Conservation (phyloP, 2,329 filamentous ascomycete genomes). For the Phoma sp. region DNA sequence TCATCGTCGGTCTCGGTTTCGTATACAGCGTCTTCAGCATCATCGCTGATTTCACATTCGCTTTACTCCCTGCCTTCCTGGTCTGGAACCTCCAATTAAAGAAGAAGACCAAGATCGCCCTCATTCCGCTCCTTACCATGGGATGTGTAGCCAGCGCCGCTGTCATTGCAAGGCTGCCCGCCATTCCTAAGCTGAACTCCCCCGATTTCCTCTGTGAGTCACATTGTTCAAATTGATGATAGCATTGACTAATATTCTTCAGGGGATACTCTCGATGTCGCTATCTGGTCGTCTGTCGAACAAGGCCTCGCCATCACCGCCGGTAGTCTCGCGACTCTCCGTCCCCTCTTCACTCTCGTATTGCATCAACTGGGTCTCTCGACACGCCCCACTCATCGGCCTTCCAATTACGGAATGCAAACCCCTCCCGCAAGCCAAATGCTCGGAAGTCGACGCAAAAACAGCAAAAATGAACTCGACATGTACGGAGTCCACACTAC, state of each 20-base stretch:
- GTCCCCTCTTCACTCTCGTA: constrained; percentile 40
- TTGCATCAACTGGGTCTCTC: constrained; percentile 34
- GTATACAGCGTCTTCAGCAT: constrained; percentile 56
- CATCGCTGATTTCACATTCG: constrained; percentile 57
- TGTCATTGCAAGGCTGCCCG: constrained; percentile 41
- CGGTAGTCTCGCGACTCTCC: constrained; percentile 44
- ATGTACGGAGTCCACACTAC: constrained; percentile 28
- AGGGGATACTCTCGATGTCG: constrained; percentile 45
- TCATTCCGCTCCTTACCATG: constrained; percentile 57
- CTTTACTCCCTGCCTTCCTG: constrained; percentile 57
- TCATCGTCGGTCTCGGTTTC: constrained; percentile 52
- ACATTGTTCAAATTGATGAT: background rate
- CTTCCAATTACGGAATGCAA: constrained; percentile 29
- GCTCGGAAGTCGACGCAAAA: constrained; percentile 20
- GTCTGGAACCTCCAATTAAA: constrained; percentile 59
- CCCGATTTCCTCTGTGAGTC: constrained; percentile 43
- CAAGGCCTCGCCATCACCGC: constrained; percentile 48
- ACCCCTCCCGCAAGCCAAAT: constrained; percentile 20
- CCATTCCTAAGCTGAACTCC: constrained; percentile 34
- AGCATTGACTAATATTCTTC: constrained; percentile 1
- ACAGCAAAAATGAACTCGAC: constrained; percentile 27
- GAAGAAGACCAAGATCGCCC: constrained; percentile 55
- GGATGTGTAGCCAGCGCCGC: constrained; percentile 53
- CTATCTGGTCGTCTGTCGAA: constrained; percentile 46
- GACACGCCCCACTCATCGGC: constrained; percentile 25